phyloP scores from a whole-genome alignment of 177 flowering plant species.

The Vitis hybrid region DNA sequence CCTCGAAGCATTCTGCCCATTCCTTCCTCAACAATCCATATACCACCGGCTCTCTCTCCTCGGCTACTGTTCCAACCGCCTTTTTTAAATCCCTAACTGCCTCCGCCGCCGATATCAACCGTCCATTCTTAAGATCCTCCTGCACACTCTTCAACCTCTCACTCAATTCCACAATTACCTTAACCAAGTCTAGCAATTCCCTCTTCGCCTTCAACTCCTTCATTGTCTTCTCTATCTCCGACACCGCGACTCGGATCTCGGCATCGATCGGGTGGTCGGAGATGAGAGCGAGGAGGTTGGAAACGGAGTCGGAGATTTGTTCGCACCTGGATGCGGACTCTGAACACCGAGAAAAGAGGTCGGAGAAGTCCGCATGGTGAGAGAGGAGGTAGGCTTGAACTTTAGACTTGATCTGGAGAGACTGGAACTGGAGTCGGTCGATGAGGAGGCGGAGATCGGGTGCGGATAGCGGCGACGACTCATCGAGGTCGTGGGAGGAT shows the following conservation, averaged over 20 bases:
- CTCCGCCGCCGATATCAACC: slow-evolving; percentile 58
- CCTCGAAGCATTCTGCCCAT: slow-evolving; percentile 76
- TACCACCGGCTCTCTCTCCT: slow-evolving; percentile 53
- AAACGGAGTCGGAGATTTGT: slow-evolving; percentile 31
- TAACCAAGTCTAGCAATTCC: slow-evolving; percentile 49
- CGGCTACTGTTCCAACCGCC: slow-evolving; percentile 35
- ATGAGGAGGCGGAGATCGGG: slow-evolving; percentile 98
- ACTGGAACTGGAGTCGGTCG: slow-evolving; percentile 71
- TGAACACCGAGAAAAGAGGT: slow-evolving; percentile 57
- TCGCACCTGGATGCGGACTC: slow-evolving; percentile 36
- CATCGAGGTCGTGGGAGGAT: slow-evolving; percentile 53
- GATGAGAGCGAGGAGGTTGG: slow-evolving; percentile 34
- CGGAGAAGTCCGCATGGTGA: slow-evolving; percentile 59
- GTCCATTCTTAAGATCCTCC: slow-evolving; percentile 51
- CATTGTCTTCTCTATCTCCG: slow-evolving; percentile 35
- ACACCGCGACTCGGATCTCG: slow-evolving; percentile 35
- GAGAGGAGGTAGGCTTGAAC: slow-evolving; percentile 63
- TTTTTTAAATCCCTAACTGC: slow-evolving; percentile 57
- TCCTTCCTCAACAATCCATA: slow-evolving; percentile 63
- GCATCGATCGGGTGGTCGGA: slow-evolving; percentile 48
- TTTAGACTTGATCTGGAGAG: slow-evolving; percentile 66
- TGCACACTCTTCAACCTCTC: slow-evolving; percentile 43
- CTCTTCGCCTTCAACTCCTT: slow-evolving; percentile 56
- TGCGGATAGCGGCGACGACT: slow-evolving; percentile 75
- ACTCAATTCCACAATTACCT: slow-evolving; percentile 40